Conservation (phyloP, 306 rosid species). For the Ormosia semicastrata region DNA sequence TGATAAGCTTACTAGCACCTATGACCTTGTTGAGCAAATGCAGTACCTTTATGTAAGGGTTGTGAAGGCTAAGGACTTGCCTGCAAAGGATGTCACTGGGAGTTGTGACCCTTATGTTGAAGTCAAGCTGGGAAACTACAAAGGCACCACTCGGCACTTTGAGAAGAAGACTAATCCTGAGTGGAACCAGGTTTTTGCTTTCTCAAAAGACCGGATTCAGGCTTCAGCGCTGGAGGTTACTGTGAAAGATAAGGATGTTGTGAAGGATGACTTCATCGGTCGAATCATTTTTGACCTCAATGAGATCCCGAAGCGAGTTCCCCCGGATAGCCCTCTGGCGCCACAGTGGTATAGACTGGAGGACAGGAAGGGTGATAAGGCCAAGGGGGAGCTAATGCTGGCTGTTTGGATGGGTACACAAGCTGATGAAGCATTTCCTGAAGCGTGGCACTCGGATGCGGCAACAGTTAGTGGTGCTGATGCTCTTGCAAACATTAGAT, state of each 20-base stretch:
- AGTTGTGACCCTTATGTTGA: conserved; percentile 95
- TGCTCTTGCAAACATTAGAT: conserved; percentile 82
- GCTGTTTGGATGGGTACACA: conserved; percentile 99
- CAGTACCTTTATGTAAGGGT: conserved; percentile 96
- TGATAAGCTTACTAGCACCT: conserved; percentile 86
- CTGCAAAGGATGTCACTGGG: conserved; percentile 81
- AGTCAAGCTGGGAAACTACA: conserved; percentile 90
- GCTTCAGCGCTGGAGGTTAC: conserved; percentile 79
- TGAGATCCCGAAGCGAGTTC: conserved; percentile 91
- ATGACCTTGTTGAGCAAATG: conserved; percentile 99
- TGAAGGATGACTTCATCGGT: conserved; percentile 92
- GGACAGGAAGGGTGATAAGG: conserved; percentile 67
- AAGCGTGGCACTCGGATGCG: conserved; percentile 98
- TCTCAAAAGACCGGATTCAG: conserved; percentile 87
- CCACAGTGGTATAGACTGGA: conserved; percentile 97
- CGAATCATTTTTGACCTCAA: conserved; percentile 72
- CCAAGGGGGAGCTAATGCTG: conserved; percentile 87
- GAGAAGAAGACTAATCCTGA: conserved; percentile 94
- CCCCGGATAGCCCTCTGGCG: conserved; percentile 91
- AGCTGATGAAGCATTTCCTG: conserved; percentile 97
- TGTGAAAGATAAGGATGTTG: conserved; percentile 86
- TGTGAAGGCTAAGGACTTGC: conserved; percentile 86
- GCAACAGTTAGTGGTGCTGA: conserved; percentile 86
- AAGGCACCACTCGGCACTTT: conserved; percentile 87
- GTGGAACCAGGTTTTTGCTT: conserved; percentile 95